Percentiles rank a stretch among this genome's conserved stretches.
phyloP scores from a whole-genome alignment of 768 basidiomycete species.

The Ramaria sp. region DNA sequence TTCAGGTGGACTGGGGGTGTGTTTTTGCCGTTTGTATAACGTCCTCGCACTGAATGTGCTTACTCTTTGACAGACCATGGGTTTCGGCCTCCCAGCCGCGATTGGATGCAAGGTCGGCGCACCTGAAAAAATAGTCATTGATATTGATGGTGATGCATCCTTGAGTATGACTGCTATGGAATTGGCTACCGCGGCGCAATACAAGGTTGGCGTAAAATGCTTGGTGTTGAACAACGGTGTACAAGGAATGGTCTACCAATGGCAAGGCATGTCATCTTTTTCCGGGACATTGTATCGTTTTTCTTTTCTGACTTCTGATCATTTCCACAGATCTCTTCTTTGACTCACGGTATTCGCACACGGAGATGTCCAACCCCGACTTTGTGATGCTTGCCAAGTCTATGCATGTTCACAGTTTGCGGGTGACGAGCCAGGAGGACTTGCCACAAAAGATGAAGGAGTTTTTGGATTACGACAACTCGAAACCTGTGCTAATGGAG shows the following conservation, averaged over 20 bases:
- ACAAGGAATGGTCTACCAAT: constrained; percentile 98
- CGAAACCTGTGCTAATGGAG: constrained; percentile 84
- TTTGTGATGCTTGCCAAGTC: constrained; percentile 82
- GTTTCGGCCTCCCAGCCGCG: constrained; percentile 88
- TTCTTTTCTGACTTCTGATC: neutral
- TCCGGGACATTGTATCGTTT: neutral
- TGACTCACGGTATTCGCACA: constrained; percentile 93
- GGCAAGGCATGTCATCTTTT: constrained; percentile 64
- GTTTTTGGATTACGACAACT: constrained; percentile 89
- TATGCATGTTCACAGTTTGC: constrained; percentile 89
- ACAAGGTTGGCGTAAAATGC: constrained; percentile 89
- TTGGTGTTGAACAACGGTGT: constrained; percentile 92
- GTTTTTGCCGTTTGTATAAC: constrained; percentile 21
- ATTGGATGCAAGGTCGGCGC: constrained; percentile 97
- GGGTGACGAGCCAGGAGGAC: constrained; percentile 59
- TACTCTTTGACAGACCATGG: constrained; percentile 69
- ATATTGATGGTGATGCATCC: constrained; percentile 96
- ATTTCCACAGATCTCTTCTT: constrained; percentile 75
- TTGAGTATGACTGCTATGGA: constrained; percentile 99
- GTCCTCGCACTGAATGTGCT: constrained; percentile 4
- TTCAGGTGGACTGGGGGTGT: constrained; percentile 87
- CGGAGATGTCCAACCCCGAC: constrained; percentile 90
- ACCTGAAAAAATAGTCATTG: constrained; percentile 86
- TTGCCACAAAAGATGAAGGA: constrained; percentile 96
- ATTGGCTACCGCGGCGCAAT: constrained; percentile 86